phyloP scores from a whole-genome alignment of 805 yeast species.

The Candida corydali region DNA sequence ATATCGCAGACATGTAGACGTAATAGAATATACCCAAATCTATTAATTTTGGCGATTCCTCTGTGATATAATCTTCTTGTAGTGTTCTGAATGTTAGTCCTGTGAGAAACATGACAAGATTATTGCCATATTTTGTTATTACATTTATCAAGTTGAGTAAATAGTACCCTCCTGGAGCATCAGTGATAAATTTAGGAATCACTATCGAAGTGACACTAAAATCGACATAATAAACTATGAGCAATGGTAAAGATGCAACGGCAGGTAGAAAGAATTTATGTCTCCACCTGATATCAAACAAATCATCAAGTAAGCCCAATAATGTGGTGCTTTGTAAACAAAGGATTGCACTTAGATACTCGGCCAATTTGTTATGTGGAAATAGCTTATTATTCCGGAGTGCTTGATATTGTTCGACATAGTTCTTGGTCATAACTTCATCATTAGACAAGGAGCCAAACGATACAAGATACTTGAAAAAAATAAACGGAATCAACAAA shows the following conservation, averaged over 20 bases:
- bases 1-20: slow-evolving; percentile 82
- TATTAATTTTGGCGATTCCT: slow-evolving; percentile 45
- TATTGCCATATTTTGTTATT: slow-evolving; percentile 26
- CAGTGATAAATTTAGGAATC: slow-evolving; percentile 65
- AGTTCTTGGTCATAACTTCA: slow-evolving; percentile 26
- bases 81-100: slow-evolving; percentile 39
- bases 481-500: slow-evolving; percentile 82
- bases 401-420: slow-evolving; percentile 30
- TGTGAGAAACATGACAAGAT: slow-evolving; percentile 25
- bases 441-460: slow-evolving; percentile 34
- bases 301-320: slow-evolving; percentile 88
- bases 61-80: slow-evolving; percentile 29
- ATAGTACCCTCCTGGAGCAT: slow-evolving; percentile 25
- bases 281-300: slow-evolving; percentile 95
- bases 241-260: slow-evolving; percentile 84
- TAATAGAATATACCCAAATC: slow-evolving; percentile 83
- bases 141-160: slow-evolving; percentile 17
- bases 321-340: slow-evolving; percentile 81
- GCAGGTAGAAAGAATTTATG: slow-evolving; percentile 96
- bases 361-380: slow-evolving; percentile 80
- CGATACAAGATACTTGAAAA: slow-evolving; percentile 67
- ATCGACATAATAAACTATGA: slow-evolving; percentile 89
- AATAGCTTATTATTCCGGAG: slow-evolving; percentile 40
- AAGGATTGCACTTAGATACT: slow-evolving; percentile 78
- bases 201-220: slow-evolving; percentile 87